Base-by-base conservation (phyloP, 2,329 filamentous ascomycete genomes). In the Botrytis tulipae region DNA sequence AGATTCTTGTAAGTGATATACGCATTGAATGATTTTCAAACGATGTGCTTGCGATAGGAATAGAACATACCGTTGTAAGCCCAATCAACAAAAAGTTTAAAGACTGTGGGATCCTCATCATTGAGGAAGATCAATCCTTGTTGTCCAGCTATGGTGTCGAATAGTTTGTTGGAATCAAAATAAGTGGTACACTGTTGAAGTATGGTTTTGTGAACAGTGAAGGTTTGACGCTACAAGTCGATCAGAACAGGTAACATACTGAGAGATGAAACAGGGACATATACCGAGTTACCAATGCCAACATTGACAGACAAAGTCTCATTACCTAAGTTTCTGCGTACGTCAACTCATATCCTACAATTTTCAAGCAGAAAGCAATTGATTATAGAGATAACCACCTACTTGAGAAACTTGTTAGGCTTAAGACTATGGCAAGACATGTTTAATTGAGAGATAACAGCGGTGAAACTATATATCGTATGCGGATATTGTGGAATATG, bases 401-500 rank as follows among this genome's bases (percentile, higher is more conserved):
- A 76, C 70, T 74, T 69, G 51, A 62, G 63, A 25, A 74, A 67
- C 10, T 67, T 65, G n/a, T 73, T 73, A 69, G 73, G 74, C 62
- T 77, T 73, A 8, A 73, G 70, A 42, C 70, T 71, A 48, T 73
- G 74, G 48, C 76, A 77, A 18, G 75, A 71, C 72, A 76, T 76
- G 3, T 71, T 72, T 69, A 68, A 8, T 14, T 10, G 22, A 6
- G 29, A 18, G 8, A 25, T 20, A 0, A 44, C 4, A 29, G 8
- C 25, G 6, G 6, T 12, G 60, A 42, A 22, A 8, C 20, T 40
- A 25, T 29, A 44, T 9, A 10, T 1, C 3, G 25, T 18, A n/a
- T 29, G 14, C 4, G 6, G n/a, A 29, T 8, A 29, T 54, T 5
- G 14, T 54, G 6, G 16, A 16, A 2, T 6, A 9, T 40, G 35